Conservation (phyloP, 257 asterid genomes). For the Anisodus tanguticus region DNA sequence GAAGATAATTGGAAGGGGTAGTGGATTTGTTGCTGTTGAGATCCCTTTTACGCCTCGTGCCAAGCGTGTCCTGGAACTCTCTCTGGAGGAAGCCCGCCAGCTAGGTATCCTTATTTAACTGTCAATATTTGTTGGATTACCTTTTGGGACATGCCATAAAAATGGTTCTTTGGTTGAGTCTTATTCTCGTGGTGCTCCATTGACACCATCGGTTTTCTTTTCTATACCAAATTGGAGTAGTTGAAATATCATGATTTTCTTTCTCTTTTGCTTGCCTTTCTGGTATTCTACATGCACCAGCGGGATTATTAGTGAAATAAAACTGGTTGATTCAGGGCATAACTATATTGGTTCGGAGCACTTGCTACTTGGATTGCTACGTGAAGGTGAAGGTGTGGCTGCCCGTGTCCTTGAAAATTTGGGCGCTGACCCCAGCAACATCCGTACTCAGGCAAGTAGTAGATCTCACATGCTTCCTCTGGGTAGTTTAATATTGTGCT, state of each 20-base stretch:
- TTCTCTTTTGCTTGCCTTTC: background rate
- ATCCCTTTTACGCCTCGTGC: conserved; percentile 99
- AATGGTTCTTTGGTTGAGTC: background rate
- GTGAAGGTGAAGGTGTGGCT: conserved; percentile 99
- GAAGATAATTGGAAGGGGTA: conserved; percentile 95
- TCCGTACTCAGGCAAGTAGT: conserved; percentile 77
- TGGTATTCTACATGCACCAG: conserved; percentile 17
- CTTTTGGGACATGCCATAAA: conserved; percentile 10
- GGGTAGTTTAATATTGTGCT: background rate
- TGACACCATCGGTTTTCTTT: background rate
- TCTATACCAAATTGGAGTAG: conserved; percentile 12
- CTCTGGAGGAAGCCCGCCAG: conserved; percentile 98
- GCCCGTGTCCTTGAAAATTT: conserved; percentile 95
- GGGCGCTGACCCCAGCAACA: conserved; percentile 94
- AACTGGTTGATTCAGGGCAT: conserved; percentile 63
- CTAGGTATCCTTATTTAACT: conserved; percentile 61
- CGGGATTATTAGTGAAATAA: background rate
- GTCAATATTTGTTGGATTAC: conserved; percentile 5
- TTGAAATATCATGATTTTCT: conserved; percentile 21
- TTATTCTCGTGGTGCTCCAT: background rate
- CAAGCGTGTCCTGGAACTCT: conserved; percentile 92
- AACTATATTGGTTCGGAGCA: conserved; percentile 99
- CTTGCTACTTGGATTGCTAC: conserved; percentile 90
- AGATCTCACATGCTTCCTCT: conserved; percentile 23
- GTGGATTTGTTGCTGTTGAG: conserved; percentile 98